These are phyloP conservation scores for Ganoderma resinaceum DNA, from an alignment of 1,284 basidiomycete genomes.

Conservation along the genomic window DNA sequence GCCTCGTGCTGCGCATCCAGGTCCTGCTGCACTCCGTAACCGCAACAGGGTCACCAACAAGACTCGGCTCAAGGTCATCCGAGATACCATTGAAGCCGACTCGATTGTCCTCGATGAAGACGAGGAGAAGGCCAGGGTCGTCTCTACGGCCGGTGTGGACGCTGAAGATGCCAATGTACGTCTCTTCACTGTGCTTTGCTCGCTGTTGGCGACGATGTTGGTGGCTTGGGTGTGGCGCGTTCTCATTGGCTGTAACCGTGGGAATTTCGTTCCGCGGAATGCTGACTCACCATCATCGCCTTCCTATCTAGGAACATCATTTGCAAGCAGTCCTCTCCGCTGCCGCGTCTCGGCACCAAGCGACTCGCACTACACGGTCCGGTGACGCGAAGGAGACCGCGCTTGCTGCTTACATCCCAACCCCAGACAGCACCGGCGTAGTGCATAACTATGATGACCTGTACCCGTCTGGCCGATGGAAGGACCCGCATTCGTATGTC, in stretches of 20 bases:
- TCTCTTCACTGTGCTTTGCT: conserved; percentile 44
- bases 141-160: conserved; percentile 76
- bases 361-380: conserved; percentile 49
- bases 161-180: conserved; percentile 90
- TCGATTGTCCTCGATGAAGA: conserved; percentile 84
- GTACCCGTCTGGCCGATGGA: conserved; percentile 76
- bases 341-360: conserved; percentile 64
- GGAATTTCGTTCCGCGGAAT: conserved; percentile 61
- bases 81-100: conserved; percentile 82
- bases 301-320: conserved; percentile 82
- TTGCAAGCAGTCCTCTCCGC: conserved; percentile 86
- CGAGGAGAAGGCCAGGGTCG: conserved; percentile 76
- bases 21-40: conserved; percentile 78
- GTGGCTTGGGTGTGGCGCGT: conserved; percentile 49
- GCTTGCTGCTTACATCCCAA: conserved; percentile 85
- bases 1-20: conserved; percentile 79
- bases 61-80: conserved; percentile 84
- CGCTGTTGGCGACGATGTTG: conserved; percentile 52
- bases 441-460: conserved; percentile 79
- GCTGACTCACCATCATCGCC: conserved; percentile 60
- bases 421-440: conserved; percentile 87
- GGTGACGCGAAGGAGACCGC: conserved; percentile 51
- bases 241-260: conserved; percentile 56
- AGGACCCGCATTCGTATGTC: conserved; percentile 83
- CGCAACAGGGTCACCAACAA: conserved; percentile 92